These are phyloP conservation scores for Trichoderma breve DNA, from an alignment of 2,329 filamentous ascomycete genomes.

Conservation along the genomic window DNA sequence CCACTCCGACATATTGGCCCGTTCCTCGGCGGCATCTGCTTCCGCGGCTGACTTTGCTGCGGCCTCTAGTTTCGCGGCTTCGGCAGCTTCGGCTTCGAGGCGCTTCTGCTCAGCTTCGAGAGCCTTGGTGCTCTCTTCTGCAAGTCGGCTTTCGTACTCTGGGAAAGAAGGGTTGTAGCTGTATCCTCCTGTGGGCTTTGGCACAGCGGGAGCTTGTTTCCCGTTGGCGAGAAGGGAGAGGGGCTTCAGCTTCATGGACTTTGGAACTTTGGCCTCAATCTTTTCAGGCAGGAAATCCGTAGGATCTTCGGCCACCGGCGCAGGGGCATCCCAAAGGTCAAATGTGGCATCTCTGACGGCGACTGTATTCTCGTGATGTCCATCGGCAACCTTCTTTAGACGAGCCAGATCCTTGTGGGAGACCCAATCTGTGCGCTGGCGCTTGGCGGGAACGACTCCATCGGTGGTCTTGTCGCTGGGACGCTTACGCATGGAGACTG, in stretches of 20 bases:
- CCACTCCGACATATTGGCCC: slow-evolving; percentile 64
- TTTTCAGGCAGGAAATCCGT: slow-evolving; percentile 63
- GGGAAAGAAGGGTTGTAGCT: slow-evolving; percentile 90
- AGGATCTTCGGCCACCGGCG: slow-evolving; percentile 38
- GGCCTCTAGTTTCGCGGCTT: slow-evolving; percentile 65
- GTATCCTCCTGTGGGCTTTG: slow-evolving; percentile 74
- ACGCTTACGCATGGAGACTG: slow-evolving; percentile 77
- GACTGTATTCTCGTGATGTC: slow-evolving; percentile 56
- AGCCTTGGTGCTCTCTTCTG: slow-evolving; percentile 73
- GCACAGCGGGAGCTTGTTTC: slow-evolving; percentile 74
- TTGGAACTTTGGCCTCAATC: slow-evolving; percentile 67
- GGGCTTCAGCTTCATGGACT: slow-evolving; percentile 72
- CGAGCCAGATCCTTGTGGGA: slow-evolving; percentile 80
- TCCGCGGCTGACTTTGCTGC: slow-evolving; percentile 68
- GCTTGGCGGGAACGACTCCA: slow-evolving; percentile 72
- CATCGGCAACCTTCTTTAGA: slow-evolving; percentile 75
- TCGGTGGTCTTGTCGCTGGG: slow-evolving; percentile 66
- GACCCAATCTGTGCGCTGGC: slow-evolving; percentile 73
- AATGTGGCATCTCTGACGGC: slow-evolving; percentile 63
- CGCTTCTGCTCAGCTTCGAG: slow-evolving; percentile 76
- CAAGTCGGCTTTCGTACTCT: slow-evolving; percentile 78
- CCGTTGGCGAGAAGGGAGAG: slow-evolving; percentile 81
- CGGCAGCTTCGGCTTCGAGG: slow-evolving; percentile 63
- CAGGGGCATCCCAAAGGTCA: slow-evolving; percentile 71
- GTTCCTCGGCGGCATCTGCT: slow-evolving; percentile 70